Base-by-base conservation (phyloP, 2,329 filamentous ascomycete genomes). In the Chaetoscypha palmicola region DNA sequence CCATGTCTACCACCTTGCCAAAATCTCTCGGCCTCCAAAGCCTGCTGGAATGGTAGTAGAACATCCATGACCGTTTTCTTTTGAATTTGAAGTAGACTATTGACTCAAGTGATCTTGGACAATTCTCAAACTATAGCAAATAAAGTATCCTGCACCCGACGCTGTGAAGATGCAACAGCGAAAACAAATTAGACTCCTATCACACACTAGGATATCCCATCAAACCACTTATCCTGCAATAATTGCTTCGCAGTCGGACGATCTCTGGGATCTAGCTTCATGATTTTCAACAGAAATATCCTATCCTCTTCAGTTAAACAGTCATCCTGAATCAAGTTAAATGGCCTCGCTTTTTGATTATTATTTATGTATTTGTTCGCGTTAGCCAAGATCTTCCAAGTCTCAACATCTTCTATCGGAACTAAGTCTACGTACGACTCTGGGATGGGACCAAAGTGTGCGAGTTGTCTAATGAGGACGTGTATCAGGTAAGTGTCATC, bases 191-290 rank as follows among this genome's bases (percentile, higher is more conserved):
- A n/a, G n/a, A n/a, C n/a, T n/a, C n/a, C n/a, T n/a, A n/a, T n/a
- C n/a, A n/a, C n/a, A n/a, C n/a, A n/a, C n/a, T n/a, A 34, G n/a
- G n/a, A 5, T 10, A 30, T 17, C 19, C 32, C 32, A 34, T 34
- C 32, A 19, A 66, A 52, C 51, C 51, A 56, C 28, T 52, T 43
- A 51, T 57, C 54, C 31, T 52, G 33, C 44, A 58, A 48, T 23
- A 58, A 51, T 44, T 58, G 41, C 37, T 34, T 52, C 35, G 53
- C 53, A 41, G 54, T 57, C 41, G 50, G 54, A 31, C 55, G 49
- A 51, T 56, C 53, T 23, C 50, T 56, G 34, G 56, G 56, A 41
- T 58, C 51, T 19, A 51, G 42, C 42, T 52, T 54, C 54, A 58
- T 54, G 38, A 56, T 47, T 40, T 49, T 56, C 35, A 51, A 50